A percentile compares a stretch with the other conserved stretches of the same genome.
These are phyloP conservation scores for Erodium chrysanthum DNA, from an alignment of 441 rosid genomes.

Conservation along the genomic window DNA sequence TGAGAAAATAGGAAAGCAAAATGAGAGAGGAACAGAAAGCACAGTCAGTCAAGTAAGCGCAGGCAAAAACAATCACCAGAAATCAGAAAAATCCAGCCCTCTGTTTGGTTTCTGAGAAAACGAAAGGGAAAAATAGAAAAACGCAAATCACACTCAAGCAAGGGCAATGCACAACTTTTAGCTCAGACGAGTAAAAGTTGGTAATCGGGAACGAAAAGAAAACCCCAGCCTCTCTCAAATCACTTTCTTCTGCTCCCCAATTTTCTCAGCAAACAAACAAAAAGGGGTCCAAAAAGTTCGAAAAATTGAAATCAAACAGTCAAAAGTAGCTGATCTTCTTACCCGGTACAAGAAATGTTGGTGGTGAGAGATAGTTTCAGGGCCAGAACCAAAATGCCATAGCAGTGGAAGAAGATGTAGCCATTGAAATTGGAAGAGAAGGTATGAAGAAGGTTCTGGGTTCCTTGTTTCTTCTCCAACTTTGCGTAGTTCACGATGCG, in stretches of 20 bases:
- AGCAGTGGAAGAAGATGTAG: neutral
- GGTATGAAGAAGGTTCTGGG: too few species aligned
- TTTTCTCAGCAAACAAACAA: neutral
- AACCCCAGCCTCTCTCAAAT: neutral
- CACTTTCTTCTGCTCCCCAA: neutral
- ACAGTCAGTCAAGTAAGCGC: too few species aligned
- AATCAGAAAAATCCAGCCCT: neutral
- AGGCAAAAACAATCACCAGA: too few species aligned
- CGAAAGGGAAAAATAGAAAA: neutral
- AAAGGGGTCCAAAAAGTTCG: neutral
- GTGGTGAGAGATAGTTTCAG: neutral
- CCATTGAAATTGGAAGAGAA: too few species aligned
- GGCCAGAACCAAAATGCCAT: too few species aligned
- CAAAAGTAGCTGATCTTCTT: neutral
- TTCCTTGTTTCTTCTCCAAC: too few species aligned
- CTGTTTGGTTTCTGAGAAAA: slow-evolving; percentile 7
- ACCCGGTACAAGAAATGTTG: neutral
- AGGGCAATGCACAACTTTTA: neutral
- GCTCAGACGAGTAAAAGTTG: neutral
- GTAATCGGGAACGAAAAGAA: neutral
- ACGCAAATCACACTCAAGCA: neutral
- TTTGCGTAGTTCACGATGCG: too few species aligned
- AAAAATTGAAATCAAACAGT: neutral
- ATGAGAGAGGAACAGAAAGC: too few species aligned
- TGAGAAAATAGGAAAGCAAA: too few species aligned